Evolutionary conservation across 1,284 basidiomycete genomes (phyloP), one percentile per base, ranked within the genome.

Genomic region (Psilocybe mexicana): DNA sequence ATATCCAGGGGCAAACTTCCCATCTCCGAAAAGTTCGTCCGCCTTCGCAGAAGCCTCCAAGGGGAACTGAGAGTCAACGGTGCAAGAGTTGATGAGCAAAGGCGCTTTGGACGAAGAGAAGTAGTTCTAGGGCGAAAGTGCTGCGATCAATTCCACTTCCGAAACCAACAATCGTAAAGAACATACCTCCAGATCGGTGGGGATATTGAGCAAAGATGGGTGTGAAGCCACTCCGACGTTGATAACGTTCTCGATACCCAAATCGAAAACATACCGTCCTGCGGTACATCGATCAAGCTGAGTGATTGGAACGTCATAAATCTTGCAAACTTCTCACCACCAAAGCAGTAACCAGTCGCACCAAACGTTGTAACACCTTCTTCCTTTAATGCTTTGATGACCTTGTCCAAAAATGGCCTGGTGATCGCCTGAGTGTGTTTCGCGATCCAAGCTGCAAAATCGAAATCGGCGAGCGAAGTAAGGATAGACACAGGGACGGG

Each of bases 311-410:
- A 18, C 18, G 18, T 18, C 18, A 18, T 18, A 18, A 18, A 18
- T 18, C 18, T 18, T 18, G 18, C 18, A 18, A 10, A 67, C 2
- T 18, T 70, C 74, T 61, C 62, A 78, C 83, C 88, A 38, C 90
- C 89, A 59, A 84, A 87, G 75, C 90, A 92, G 73, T 84, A 91
- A 0, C 87, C 88, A 0, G 80, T 83, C 0, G 84, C 86, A 14
- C 76, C 86, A 59, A 89, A 80, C 23, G 69, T 67, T 2, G 76
- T 83, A 33, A 90, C 75, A 1, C 89, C 88, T 54, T 80, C 67
- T 12, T 72, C 79, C 65, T 84, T 85, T 49, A 91, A 78, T 0
- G 74, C 82, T 1, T 69, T 70, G 43, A 89, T 76, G 57, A 88
- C 12, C 14, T 43, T 36, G 23, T 53, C 52, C 11, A 53, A 25